Conservation (phyloP, 257 asterid species). For the Lycium ferocissimum region DNA sequence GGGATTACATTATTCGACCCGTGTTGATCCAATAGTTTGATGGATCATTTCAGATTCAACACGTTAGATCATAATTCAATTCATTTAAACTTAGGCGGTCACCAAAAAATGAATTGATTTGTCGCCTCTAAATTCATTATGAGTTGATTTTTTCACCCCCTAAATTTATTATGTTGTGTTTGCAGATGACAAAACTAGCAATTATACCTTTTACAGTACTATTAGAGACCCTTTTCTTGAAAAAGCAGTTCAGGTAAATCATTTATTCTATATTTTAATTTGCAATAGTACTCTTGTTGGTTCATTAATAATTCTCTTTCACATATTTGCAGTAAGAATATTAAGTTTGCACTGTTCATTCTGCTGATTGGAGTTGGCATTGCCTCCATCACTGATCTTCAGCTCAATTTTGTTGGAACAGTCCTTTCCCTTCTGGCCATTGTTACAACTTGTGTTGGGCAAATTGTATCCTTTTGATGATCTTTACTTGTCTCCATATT, state of each 20-base stretch:
- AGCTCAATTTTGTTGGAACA: constrained; percentile 88
- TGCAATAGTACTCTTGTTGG: not conserved
- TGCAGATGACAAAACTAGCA: constrained; percentile 94
- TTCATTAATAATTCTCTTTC: not conserved
- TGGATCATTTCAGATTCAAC: not conserved
- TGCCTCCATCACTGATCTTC: constrained; percentile 91
- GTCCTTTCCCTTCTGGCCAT: constrained; percentile 82
- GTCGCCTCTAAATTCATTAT: too few species aligned
- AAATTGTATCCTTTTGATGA: constrained; percentile 63
- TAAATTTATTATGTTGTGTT: not conserved
- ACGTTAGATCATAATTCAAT: not conserved
- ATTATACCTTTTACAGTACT: constrained; percentile 92
- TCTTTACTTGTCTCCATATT: not conserved
- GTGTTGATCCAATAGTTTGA: not conserved
- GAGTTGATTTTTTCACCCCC: too few species aligned
- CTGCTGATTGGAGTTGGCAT: constrained; percentile 83
- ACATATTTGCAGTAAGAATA: constrained; percentile 62
- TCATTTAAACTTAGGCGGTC: not conserved
- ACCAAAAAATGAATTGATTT: not conserved
- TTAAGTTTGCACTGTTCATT: constrained; percentile 66
- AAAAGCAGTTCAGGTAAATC: constrained; percentile 78
- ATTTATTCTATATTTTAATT: not conserved
- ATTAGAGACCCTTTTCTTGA: constrained; percentile 77
- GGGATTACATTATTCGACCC: not conserved
- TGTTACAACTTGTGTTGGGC: constrained; percentile 87